Evolutionary conservation across 2,329 filamentous ascomycete species (phyloP), one percentile per base, ranked within the genome.

Genomic region (Aspergillus sp.): DNA sequence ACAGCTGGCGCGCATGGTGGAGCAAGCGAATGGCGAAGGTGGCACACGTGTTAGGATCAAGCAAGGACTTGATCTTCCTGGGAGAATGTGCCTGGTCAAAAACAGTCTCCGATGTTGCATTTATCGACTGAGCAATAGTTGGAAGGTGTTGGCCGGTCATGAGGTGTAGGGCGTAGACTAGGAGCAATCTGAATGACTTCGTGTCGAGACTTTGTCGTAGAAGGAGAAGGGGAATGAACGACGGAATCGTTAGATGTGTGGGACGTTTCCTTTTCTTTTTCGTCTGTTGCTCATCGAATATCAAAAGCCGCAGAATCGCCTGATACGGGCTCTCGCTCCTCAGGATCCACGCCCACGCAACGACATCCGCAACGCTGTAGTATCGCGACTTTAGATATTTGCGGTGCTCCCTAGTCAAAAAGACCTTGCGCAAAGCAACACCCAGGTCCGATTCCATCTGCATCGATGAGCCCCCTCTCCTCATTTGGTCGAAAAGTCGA

Each of bases 1-100:
- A 79, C 13, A 78, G 68, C 41, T 68, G 63, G 19, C 79, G 75
- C 52, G 80, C 79, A 68, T 80, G 78, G 16, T 74, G 74, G 35
- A 82, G 61, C 24, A 83, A 68, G 19, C 78, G 74, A 45, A 74
- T 62, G 47, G 78, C 71, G 26, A 79, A 64, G 17, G 68, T 62
- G 57, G 75, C 67, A 35, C 74, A 63, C 14, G 63, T 67, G n/a
- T 57, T 64, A 26, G 60, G 53, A 43, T 65, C 61, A 22, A 69
- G 55, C 47, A 53, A 52, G 36, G 58, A 58, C 47, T 50, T 49
- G 10, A 41, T 43, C 10, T 56, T 16, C 11, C 40, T 44, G 2
- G 45, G 32, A 9, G 24, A 17, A 13, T 36, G 44, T 13, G 51
- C 16, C 26, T 44, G 17, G 19, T 55, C 41, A 30, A 50, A 44